phyloP scores from a whole-genome alignment of 768 basidiomycete genomes.

The Podaxis sp. region DNA sequence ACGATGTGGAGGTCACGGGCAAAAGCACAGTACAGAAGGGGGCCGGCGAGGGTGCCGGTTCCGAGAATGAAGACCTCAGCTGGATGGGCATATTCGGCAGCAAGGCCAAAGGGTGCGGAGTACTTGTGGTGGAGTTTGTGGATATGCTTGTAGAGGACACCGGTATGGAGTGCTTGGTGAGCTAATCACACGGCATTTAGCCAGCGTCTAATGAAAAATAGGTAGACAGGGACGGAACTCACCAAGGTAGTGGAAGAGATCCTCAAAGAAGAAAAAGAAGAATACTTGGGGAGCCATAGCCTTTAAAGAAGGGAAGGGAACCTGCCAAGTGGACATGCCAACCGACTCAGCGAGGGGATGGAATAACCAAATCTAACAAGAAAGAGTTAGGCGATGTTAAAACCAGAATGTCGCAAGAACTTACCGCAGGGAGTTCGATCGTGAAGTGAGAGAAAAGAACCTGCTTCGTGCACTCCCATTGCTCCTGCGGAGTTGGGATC shows the following conservation, averaged over 20 bases:
- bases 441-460: conserved; percentile 96
- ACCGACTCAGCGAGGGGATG: conserved; percentile 84
- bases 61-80: conserved; percentile 95
- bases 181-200: conserved; percentile 35
- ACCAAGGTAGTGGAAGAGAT: conserved; percentile 91
- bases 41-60: conserved; percentile 84
- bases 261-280: conserved; percentile 94
- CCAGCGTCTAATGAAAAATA: neutral
- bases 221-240: conserved; percentile 17
- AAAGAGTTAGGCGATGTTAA: neutral
- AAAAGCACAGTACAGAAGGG: conserved; percentile 80
- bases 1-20: conserved; percentile 80
- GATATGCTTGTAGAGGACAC: conserved; percentile 82
- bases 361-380: conserved; percentile 77
- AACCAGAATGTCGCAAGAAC: conserved; percentile 21
- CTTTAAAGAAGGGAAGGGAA: conserved; percentile 78
- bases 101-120: conserved; percentile 94
- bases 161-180: conserved; percentile 85
- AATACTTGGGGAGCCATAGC: conserved; percentile 73
- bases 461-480: conserved; percentile 94
- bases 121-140: conserved; percentile 99
- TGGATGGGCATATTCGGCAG: conserved; percentile 97
- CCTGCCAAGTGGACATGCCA: conserved; percentile 90
- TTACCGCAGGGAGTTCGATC: conserved; percentile 83
- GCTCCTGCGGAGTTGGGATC: conserved; percentile 72